Percentiles rank a stretch among this genome's conserved stretches.
phyloP scores from a whole-genome alignment of 2,329 filamentous ascomycete genomes.

The Phaeomoniella chlamydospora region DNA sequence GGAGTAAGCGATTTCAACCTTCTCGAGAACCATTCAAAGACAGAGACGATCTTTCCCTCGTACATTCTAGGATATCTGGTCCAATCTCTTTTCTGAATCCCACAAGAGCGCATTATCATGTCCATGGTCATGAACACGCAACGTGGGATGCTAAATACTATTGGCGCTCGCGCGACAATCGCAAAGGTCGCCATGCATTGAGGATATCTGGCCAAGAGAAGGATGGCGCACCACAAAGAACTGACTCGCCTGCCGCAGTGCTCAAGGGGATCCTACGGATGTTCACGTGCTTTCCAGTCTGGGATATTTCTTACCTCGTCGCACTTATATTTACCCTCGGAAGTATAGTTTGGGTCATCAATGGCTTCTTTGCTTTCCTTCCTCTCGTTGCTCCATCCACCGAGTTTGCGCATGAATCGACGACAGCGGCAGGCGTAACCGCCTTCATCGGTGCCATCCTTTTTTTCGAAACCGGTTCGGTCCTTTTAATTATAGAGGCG shows the following conservation, averaged over 20 bases:
- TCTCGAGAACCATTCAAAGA: constrained; percentile 6
- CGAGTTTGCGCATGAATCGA: constrained; percentile 30
- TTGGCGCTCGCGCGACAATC: constrained; percentile 31
- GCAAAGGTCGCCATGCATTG: constrained; percentile 31
- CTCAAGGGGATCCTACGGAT: constrained; percentile 28
- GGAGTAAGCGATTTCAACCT: constrained; percentile 4
- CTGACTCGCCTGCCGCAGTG: constrained; percentile 16
- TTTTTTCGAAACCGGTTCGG: constrained; percentile 52
- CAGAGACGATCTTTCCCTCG: constrained; percentile 4
- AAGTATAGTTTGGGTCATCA: constrained; percentile 41
- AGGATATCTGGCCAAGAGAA: constrained; percentile 14
- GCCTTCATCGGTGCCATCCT: constrained; percentile 54
- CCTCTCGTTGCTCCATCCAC: constrained; percentile 39
- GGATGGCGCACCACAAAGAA: constrained; percentile 16
- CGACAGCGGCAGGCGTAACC: constrained; percentile 43
- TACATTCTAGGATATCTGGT: constrained; percentile 13
- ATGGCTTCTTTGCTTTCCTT: constrained; percentile 50
- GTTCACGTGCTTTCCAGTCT: constrained; percentile 35
- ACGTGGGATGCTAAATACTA: constrained; percentile 16
- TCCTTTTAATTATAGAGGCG: constrained; percentile 51
- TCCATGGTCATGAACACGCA: constrained; percentile 9
- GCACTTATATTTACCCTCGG: constrained; percentile 39
- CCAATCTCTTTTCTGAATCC: constrained; percentile 35
- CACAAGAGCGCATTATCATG: constrained; percentile 23
- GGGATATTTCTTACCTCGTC: constrained; percentile 43